Percentiles rank a stretch among this genome's conserved stretches.
Evolutionary conservation across 305 asterid genomes (phyloP).

Genomic region (Fraxinus ornus): DNA sequence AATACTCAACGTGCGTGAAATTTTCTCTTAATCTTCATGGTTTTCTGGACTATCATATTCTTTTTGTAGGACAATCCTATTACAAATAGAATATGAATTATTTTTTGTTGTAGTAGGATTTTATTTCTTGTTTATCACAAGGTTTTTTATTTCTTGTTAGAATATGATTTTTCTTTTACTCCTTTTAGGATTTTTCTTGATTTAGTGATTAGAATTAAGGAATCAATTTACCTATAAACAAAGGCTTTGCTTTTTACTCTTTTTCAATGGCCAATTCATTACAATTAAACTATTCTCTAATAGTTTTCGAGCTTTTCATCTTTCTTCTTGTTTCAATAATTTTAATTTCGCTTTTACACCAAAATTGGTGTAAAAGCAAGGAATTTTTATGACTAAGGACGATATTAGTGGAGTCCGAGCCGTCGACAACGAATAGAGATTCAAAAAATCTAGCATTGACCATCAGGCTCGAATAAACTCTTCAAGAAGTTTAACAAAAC

Average conservation of each 20-base stretch:
- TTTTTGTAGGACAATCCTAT: background rate
- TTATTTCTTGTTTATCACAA: too few relatives aligned
- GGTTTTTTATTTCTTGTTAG: background rate
- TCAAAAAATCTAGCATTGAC: background rate
- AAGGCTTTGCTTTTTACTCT: background rate
- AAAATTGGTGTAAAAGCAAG: too few relatives aligned
- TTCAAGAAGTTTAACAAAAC: background rate
- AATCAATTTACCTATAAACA: background rate
- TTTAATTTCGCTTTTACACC: too few relatives aligned
- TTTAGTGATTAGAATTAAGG: background rate
- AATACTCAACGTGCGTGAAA: conserved; percentile 54
- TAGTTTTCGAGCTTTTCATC: background rate
- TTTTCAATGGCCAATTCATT: background rate
- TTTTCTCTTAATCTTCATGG: conserved; percentile 19
- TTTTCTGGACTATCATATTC: background rate
- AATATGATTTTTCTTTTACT: background rate
- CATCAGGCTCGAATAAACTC: background rate
- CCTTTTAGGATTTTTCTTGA: background rate
- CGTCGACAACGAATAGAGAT: background rate
- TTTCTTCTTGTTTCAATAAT: background rate
- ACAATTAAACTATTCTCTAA: background rate
- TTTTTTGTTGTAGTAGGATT: too few relatives aligned
- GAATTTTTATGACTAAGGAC: too few relatives aligned
- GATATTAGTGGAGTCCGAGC: background rate
- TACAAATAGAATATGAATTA: background rate